A percentile compares a stretch with the other conserved stretches of the same genome.
phyloP scores from a whole-genome alignment of 345 rosid species.

The Salix exigua region DNA sequence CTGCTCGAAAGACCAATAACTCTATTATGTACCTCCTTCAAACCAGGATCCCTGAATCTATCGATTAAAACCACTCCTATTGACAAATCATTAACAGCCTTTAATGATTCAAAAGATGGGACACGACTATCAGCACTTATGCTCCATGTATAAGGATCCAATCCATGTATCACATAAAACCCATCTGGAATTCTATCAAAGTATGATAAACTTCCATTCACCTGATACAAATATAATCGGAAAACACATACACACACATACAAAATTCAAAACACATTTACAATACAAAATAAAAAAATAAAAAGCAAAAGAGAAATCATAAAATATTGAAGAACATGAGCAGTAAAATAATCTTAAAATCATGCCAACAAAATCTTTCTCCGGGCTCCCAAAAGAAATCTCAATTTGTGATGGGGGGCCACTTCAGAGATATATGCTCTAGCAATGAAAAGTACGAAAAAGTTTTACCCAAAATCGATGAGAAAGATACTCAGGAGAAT shows the following conservation, averaged over 20 bases:
- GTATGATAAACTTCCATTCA: slow-evolving; percentile 24
- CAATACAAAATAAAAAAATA: not conserved
- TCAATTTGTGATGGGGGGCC: not conserved
- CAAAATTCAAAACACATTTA: not conserved
- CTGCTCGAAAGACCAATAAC: slow-evolving; percentile 14
- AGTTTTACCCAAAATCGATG: slow-evolving; percentile 27
- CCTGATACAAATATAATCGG: slow-evolving; percentile 9
- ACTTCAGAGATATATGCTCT: not conserved
- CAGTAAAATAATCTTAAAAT: not conserved
- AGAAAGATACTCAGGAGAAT: slow-evolving; percentile 16
- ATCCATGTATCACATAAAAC: slow-evolving; percentile 23
- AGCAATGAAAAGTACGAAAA: not conserved
- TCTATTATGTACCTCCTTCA: slow-evolving; percentile 14
- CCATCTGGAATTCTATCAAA: slow-evolving; percentile 27
- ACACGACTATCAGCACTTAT: slow-evolving; percentile 19
- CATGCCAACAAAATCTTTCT: not conserved
- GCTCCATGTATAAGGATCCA: slow-evolving; percentile 31
- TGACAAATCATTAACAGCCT: slow-evolving; percentile 16
- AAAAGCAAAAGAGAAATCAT: too few relatives aligned
- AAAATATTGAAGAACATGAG: too few relatives aligned
- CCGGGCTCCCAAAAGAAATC: not conserved
- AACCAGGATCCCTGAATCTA: slow-evolving; percentile 18
- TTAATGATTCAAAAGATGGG: slow-evolving; percentile 21
- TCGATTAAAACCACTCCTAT: slow-evolving; percentile 20
- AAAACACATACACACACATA: not conserved